Conservation (phyloP, 371 early-diverging fungal species). For the Mucor velutinosus region DNA sequence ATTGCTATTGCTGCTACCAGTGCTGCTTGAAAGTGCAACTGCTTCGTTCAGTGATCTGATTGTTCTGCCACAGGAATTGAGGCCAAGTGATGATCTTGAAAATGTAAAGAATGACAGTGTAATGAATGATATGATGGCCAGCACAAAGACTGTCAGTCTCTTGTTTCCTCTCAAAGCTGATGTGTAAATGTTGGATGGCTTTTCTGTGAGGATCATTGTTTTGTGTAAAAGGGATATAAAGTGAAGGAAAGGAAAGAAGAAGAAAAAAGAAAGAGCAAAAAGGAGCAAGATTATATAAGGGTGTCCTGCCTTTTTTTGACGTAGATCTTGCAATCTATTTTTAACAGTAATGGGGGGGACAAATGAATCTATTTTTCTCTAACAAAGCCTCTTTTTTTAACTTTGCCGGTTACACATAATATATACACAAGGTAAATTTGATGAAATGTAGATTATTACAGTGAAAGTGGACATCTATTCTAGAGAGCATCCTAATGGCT, state of each 20-base stretch:
- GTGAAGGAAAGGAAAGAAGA: not conserved
- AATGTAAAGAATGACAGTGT: conserved; percentile 34
- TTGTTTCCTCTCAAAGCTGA: conserved; percentile 37
- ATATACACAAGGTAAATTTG: not conserved
- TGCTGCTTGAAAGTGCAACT: conserved; percentile 24
- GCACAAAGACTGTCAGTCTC: conserved; percentile 28
- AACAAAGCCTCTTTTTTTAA: not conserved
- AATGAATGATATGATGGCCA: conserved; percentile 36
- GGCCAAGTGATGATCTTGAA: conserved; percentile 27
- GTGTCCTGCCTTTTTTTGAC: not conserved
- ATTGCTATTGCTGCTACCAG: not conserved
- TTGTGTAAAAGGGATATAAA: not conserved
- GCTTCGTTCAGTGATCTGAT: conserved; percentile 39
- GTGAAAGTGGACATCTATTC: not conserved
- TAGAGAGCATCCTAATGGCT: not conserved
- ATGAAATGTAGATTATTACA: not conserved
- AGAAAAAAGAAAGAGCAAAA: not conserved
- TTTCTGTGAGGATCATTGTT: conserved; percentile 30
- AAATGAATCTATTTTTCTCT: not conserved
- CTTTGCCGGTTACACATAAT: not conserved
- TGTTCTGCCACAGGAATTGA: conserved; percentile 32
- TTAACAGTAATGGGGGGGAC: conserved; percentile 1
- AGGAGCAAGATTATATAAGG: not conserved
- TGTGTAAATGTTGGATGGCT: conserved; percentile 26
- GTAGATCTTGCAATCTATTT: conserved; percentile 10